Conservation (phyloP, 148 eudicot species). For the Rhododendron ferrugineum region DNA sequence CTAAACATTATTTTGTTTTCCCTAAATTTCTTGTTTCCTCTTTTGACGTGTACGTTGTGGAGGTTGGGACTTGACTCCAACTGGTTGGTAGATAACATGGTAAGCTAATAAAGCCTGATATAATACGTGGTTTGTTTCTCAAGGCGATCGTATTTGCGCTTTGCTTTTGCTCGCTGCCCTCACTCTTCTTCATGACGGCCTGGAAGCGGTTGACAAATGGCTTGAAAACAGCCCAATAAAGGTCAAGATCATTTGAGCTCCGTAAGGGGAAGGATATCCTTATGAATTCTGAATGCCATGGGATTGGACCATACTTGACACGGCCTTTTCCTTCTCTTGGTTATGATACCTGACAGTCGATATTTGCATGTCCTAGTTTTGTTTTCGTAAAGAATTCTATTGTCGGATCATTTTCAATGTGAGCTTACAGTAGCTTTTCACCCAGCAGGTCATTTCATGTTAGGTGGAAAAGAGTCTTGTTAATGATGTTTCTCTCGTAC, state of each 20-base stretch:
- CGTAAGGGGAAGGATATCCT: not conserved
- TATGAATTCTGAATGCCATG: not conserved
- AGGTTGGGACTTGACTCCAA: not conserved
- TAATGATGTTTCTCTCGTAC: not conserved
- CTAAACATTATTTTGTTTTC: not conserved
- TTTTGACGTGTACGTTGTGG: not conserved
- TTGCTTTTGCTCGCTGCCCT: not conserved
- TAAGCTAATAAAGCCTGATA: not conserved
- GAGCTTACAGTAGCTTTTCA: not conserved
- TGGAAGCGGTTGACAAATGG: not conserved
- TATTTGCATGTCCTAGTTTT: not conserved
- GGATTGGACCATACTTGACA: not conserved
- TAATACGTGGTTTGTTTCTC: not conserved
- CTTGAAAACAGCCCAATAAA: not conserved
- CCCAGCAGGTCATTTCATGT: constrained; percentile 1
- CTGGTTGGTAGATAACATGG: not conserved
- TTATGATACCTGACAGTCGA: not conserved
- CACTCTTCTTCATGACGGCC: not conserved
- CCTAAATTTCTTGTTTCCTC: not conserved
- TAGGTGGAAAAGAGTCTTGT: not conserved
- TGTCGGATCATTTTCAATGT: not conserved
- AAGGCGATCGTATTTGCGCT: not conserved
- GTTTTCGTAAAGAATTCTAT: not conserved
- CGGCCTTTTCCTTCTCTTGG: constrained; percentile 3
- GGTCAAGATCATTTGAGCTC: not conserved